Percentiles rank a stretch among this genome's conserved stretches.
phyloP scores from a whole-genome alignment of 169 alveolate species.

The Eimeria necatrix region DNA sequence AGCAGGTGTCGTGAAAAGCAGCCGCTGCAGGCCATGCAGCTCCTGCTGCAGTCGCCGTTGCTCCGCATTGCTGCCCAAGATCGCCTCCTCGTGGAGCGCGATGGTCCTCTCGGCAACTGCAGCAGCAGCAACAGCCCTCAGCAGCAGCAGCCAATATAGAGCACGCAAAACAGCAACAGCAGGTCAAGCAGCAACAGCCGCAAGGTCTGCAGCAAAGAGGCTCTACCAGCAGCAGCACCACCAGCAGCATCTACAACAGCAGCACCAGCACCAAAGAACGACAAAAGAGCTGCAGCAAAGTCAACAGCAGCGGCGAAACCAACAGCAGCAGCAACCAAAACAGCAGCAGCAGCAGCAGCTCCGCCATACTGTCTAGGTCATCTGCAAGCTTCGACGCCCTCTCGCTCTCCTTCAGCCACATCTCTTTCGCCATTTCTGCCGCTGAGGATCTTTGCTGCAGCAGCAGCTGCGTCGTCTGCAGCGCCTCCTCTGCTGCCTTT shows the following conservation, averaged over 20 bases:
- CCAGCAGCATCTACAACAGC: constrained; percentile 13
- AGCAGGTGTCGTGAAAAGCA: constrained; percentile 4
- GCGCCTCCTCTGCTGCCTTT: constrained; percentile 50
- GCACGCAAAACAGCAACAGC: constrained; percentile 24
- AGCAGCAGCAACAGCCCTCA: constrained; percentile 12
- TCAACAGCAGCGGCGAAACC: not conserved
- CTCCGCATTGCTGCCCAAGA: constrained; percentile 12
- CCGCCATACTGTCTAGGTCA: constrained; percentile 62
- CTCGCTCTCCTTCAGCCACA: constrained; percentile 80
- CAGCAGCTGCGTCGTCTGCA: constrained; percentile 17
- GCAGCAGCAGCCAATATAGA: not conserved
- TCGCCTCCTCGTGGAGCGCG: constrained; percentile 35
- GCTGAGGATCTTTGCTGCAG: constrained; percentile 50
- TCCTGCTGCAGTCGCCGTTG: constrained; percentile 70
- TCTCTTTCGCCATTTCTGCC: constrained; percentile 74
- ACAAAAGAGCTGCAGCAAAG: not conserved
- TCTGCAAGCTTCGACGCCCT: constrained; percentile 79
- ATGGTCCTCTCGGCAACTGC: constrained; percentile 45
- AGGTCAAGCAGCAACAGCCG: constrained; percentile 27
- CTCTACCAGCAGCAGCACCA: not conserved
- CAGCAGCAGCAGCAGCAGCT: constrained; percentile 26
- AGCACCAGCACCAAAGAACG: not conserved
- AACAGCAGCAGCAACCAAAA: constrained; percentile 24
- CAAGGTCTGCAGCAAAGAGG: constrained; percentile 4
- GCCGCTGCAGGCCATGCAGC: constrained; percentile 44